These are phyloP conservation scores for Paragyromitra xinjiangensis DNA, from an alignment of 495 filamentous ascomycete genomes.

Conservation along the genomic window DNA sequence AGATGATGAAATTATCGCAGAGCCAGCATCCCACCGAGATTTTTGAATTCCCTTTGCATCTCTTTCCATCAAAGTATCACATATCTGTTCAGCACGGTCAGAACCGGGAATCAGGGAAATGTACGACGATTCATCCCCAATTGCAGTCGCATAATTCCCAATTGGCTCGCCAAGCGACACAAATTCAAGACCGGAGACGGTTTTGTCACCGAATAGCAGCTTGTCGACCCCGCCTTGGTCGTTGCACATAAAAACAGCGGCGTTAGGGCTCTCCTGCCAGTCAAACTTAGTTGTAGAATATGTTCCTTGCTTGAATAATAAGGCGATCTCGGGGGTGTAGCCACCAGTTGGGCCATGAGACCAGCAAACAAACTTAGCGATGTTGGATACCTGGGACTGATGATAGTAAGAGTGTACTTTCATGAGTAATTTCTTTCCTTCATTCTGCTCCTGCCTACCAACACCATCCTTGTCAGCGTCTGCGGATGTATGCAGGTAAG, in stretches of 20 bases:
- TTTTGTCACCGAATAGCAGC: conserved; percentile 35
- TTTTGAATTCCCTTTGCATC: conserved; percentile 16
- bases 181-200: conserved; percentile 41
- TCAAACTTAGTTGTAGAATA: conserved; percentile 27
- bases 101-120: conserved; percentile 47
- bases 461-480: conserved; percentile 8
- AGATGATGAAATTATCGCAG: conserved; percentile 33
- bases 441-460: conserved; percentile 36
- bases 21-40: conserved; percentile 24
- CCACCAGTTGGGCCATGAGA: conserved; percentile 7
- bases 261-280: conserved; percentile 34
- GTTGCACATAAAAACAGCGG: conserved; percentile 45
- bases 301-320: conserved; percentile 31
- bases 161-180: conserved; percentile 45
- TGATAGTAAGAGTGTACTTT: conserved; percentile 32
- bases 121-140: conserved; percentile 24
- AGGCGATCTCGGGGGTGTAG: conserved; percentile 26
- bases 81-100: conserved; percentile 41
- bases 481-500: conserved; percentile 29
- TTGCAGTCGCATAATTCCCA: conserved; percentile 7
- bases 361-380: conserved; percentile 49
- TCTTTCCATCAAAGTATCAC: conserved; percentile 40
- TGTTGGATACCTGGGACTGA: conserved; percentile 40
- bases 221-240: conserved; percentile 26
- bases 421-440: conserved; percentile 16